Evolutionary conservation across 2,329 filamentous ascomycete genomes (phyloP), one percentile per base, ranked within the genome.

Genomic region (Sarocladiaceae sp.): DNA sequence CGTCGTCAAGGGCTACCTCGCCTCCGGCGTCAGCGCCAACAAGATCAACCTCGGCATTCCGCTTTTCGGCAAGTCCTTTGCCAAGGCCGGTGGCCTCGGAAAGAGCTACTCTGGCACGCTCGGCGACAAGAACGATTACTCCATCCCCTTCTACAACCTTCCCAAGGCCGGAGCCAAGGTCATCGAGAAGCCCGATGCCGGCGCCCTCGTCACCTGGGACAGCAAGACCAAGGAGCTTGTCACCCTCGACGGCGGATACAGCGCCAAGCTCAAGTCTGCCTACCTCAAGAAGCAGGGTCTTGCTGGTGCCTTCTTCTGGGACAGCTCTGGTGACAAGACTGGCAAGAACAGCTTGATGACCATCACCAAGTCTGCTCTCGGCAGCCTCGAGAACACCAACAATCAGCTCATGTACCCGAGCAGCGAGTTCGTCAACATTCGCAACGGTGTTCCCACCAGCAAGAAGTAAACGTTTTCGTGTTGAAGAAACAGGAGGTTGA

Each of bases 301-400:
- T 1, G 89, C 87, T 1, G 90, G 90, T 12, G 84, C 81, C 0
- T 88, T 94, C 75, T 95, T 87, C 79, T 96, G 90, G 90, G 89
- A 95, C 67, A 85, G 82, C 10, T 87, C 82, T 57, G 84, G 82
- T 12, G 90, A 95, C 61, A 71, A 66, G 57, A 59, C 56, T 0
- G 77, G 73, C 28, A 62, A 60, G 1, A 56, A 60, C 18, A 90
- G 86, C 59, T 69, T 94, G 56, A 80, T 88, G 18, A 65, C 69
- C 17, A 76, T 76, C 7, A 62, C 80, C 55, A 74, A 76, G 2
- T 67, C 66, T 35, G 63, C 59, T 3, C 65, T 85, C 55, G 74
- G 74, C 6, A 57, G 56, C 2, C 64, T 85, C 11, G 82, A 86
- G 22, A 59, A 62, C 40, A 69, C 65, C 11, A 55, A 62, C 28